Evolutionary conservation across 2,329 filamentous ascomycete genomes (phyloP).

Genomic region (Boeremia lycopersici): DNA sequence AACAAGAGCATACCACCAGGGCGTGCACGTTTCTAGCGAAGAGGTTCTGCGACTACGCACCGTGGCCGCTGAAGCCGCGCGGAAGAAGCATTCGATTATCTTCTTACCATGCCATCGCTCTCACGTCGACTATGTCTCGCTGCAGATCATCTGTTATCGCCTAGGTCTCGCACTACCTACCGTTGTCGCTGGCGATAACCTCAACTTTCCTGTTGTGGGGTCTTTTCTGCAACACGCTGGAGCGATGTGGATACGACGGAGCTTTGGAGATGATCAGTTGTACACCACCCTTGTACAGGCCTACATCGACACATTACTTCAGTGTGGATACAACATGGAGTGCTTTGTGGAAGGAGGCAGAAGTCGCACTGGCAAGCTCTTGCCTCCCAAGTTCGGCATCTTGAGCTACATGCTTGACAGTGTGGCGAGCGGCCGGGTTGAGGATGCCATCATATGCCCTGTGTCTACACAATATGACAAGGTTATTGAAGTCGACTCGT

Average conservation of each 20-base stretch:
- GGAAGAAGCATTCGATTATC: constrained; percentile 92
- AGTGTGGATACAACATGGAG: constrained; percentile 91
- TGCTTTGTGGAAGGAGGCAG: constrained; percentile 98
- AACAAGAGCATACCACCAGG: constrained; percentile 93
- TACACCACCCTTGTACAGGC: constrained; percentile 94
- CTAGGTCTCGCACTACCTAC: constrained; percentile 87
- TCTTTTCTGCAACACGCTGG: constrained; percentile 91
- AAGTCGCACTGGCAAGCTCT: constrained; percentile 88
- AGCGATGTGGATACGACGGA: constrained; percentile 93
- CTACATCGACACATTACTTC: constrained; percentile 90
- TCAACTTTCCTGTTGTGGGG: constrained; percentile 92
- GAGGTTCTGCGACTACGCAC: constrained; percentile 83
- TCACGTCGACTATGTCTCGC: constrained; percentile 93
- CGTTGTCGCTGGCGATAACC: constrained; percentile 92
- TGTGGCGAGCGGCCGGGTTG: constrained; percentile 81
- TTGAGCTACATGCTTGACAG: constrained; percentile 90
- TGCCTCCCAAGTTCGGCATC: constrained; percentile 95
- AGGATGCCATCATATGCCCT: constrained; percentile 91
- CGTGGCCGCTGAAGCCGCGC: constrained; percentile 81
- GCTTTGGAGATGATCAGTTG: constrained; percentile 88
- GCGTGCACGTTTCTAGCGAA: constrained; percentile 94
- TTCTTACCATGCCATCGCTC: constrained; percentile 94
- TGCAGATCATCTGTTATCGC: constrained; percentile 95
- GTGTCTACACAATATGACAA: constrained; percentile 99
- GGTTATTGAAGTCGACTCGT: constrained; percentile 90